Conservation (phyloP, 2,329 filamentous ascomycete species). For the Sphaerulina populicola region DNA sequence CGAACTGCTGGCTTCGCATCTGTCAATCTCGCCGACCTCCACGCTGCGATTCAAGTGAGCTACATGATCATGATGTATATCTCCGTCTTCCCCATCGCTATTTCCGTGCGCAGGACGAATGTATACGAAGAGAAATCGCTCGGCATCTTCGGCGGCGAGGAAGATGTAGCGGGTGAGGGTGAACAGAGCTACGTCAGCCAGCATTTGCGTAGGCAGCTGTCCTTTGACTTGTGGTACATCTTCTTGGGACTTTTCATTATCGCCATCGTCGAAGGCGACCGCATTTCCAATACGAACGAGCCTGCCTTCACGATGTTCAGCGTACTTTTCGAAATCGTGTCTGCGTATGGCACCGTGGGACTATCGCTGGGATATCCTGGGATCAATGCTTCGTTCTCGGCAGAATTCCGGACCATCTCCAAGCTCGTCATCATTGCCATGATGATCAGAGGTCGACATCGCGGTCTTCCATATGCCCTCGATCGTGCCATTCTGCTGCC, state of each 20-base stretch:
- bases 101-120: conserved; percentile 86
- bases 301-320: conserved; percentile 45
- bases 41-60: conserved; percentile 85
- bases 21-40: conserved; percentile 66
- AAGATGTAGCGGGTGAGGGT: conserved; percentile 46
- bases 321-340: conserved; percentile 75
- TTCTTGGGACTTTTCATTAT: conserved; percentile 91
- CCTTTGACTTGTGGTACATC: conserved; percentile 96
- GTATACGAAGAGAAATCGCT: conserved; percentile 90
- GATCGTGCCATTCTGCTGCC: conserved; percentile 64
- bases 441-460: conserved; percentile 57
- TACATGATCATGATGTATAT: conserved; percentile 99
- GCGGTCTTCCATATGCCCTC: conserved; percentile 57
- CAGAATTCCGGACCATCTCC: conserved; percentile 65
- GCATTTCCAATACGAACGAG: conserved; percentile 55
- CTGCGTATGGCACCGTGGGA: conserved; percentile 89
- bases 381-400: conserved; percentile 71
- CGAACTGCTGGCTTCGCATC: conserved; percentile 84
- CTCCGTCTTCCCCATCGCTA: conserved; percentile 91
- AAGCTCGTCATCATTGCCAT: conserved; percentile 60
- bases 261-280: conserved; percentile 71
- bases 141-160: conserved; percentile 57
- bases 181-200: conserved; percentile 78
- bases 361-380: conserved; percentile 73
- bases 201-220: conserved; percentile 85